Evolutionary conservation across 495 filamentous ascomycete species (phyloP).

Genomic region (Daldinia childiae): DNA sequence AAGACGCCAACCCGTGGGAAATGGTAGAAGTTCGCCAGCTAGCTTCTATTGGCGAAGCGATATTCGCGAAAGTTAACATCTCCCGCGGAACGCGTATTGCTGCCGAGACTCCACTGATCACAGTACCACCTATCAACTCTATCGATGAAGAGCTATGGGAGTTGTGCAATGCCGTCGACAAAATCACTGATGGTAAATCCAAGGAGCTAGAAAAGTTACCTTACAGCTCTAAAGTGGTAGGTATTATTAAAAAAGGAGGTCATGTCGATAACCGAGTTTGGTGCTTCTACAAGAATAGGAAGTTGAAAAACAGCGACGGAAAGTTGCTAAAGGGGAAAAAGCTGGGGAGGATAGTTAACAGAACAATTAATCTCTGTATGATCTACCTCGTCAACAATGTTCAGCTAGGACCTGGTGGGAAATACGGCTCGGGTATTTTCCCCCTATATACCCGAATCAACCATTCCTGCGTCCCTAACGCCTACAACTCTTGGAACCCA

Average conservation of each 20-base stretch:
- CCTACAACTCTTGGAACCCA: conserved; percentile 53
- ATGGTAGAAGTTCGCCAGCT: conserved; percentile 26
- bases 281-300: conserved; percentile 19
- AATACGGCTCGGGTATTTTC: conserved; percentile 34
- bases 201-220: conserved; percentile 11
- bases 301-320: conserved; percentile 16
- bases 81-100: conserved; percentile 32
- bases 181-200: not conserved
- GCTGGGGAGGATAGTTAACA: conserved; percentile 12
- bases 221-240: not conserved
- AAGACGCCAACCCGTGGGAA: not conserved
- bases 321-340: conserved; percentile 13
- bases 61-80: conserved; percentile 25
- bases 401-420: conserved; percentile 29
- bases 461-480: conserved; percentile 57
- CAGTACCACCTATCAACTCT: conserved; percentile 13
- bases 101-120: conserved; percentile 23
- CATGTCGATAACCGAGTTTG: conserved; percentile 6
- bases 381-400: conserved; percentile 21
- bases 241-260: not conserved
- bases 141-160: conserved; percentile 13
- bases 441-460: conserved; percentile 46
- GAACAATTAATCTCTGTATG: conserved; percentile 10
- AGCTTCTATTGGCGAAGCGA: not conserved
- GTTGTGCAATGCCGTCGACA: conserved; percentile 8